phyloP scores from a whole-genome alignment of 179 eudicot species.

The Beta macrorhiza region DNA sequence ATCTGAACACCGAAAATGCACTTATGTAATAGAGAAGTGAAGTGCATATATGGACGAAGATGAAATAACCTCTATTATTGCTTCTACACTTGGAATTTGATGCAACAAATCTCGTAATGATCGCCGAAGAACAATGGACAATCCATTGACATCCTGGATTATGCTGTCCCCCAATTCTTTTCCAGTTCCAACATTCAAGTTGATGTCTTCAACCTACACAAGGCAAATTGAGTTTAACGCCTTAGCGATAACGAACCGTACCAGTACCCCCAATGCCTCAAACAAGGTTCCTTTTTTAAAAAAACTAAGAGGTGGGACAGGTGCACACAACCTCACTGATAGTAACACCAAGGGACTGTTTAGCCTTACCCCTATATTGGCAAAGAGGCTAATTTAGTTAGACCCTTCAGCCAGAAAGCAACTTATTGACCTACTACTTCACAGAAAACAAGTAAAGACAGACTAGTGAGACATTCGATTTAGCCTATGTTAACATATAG shows the following conservation, averaged over 20 bases:
- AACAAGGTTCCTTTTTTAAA: neutral
- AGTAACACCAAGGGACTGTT: neutral
- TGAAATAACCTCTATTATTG: conserved; percentile 56
- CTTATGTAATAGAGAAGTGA: neutral
- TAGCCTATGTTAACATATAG: neutral
- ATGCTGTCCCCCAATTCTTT: conserved; percentile 76
- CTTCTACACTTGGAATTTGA: conserved; percentile 74
- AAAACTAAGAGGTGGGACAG: neutral
- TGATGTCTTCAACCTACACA: conserved; percentile 86
- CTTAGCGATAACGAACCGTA: neutral
- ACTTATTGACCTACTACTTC: neutral
- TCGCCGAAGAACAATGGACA: conserved; percentile 66
- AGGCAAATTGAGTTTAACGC: conserved; percentile 7
- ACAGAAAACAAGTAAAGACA: neutral
- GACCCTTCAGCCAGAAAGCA: neutral
- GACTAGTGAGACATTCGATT: neutral
- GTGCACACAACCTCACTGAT: neutral
- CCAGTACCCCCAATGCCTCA: neutral
- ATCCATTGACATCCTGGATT: conserved; percentile 82
- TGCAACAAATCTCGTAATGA: conserved; percentile 87
- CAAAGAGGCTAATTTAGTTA: neutral
- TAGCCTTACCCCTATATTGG: neutral
- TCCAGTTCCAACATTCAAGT: conserved; percentile 78
- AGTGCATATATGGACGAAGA: neutral
- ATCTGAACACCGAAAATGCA: neutral